Evolutionary conservation across 352 stramenopile genomes (phyloP).

Genomic region (Globisporangium uncinulatum): DNA sequence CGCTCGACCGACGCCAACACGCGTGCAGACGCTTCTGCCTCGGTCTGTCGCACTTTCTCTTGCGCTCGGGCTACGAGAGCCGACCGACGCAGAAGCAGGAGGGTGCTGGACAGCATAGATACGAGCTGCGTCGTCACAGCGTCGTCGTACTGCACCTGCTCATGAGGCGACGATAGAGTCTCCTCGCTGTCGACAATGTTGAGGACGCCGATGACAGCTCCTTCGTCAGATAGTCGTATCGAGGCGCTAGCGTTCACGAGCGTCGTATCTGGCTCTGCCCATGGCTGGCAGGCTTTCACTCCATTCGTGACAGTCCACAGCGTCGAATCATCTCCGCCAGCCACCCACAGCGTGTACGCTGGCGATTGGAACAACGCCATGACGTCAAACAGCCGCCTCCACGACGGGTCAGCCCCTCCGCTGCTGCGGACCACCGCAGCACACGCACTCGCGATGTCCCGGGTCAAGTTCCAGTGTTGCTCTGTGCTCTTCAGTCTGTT

Average conservation of each 20-base stretch:
- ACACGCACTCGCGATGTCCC: neutral
- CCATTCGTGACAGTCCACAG: conserved; percentile 4
- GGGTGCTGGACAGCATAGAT: neutral
- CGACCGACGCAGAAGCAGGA: neutral
- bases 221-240: neutral
- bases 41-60: neutral
- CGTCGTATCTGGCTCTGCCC: neutral
- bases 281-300: neutral
- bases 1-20: neutral
- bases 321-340: neutral
- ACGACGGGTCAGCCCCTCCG: neutral
- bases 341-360: conserved; percentile 3
- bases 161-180: no score
- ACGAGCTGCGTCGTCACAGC: conserved; percentile 1
- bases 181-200: neutral
- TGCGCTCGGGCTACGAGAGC: neutral
- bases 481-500: neutral
- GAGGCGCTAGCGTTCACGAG: neutral
- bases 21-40: neutral
- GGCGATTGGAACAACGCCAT: neutral
- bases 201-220: neutral
- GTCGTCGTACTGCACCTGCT: neutral
- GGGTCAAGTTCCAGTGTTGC: neutral
- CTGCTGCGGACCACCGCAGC: neutral
- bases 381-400: neutral